These are phyloP conservation scores for Venturia pyrina DNA, from an alignment of 2,329 filamentous ascomycete genomes.

Conservation along the genomic window DNA sequence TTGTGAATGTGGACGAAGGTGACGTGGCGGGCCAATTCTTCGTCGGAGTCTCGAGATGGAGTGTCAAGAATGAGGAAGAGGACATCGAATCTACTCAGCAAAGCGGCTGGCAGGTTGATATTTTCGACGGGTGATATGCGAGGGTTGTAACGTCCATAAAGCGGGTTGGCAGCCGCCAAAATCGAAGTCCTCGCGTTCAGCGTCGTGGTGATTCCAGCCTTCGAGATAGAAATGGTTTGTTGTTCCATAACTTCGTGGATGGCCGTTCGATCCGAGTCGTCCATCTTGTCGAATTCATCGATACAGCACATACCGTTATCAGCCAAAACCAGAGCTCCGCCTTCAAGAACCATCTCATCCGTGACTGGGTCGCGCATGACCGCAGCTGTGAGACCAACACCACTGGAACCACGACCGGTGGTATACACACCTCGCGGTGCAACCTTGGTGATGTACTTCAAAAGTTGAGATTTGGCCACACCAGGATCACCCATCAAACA, in stretches of 20 bases:
- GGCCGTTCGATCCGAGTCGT: slow-evolving; percentile 70
- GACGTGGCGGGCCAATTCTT: slow-evolving; percentile 90
- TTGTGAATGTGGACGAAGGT: slow-evolving; percentile 96
- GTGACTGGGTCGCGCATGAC: slow-evolving; percentile 79
- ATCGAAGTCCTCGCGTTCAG: slow-evolving; percentile 95
- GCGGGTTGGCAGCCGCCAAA: slow-evolving; percentile 87
- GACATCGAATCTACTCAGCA: slow-evolving; percentile 93
- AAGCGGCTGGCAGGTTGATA: slow-evolving; percentile 95
- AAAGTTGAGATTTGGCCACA: slow-evolving; percentile 96
- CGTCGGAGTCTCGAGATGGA: slow-evolving; percentile 77
- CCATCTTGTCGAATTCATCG: slow-evolving; percentile 86
- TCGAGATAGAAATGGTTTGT: slow-evolving; percentile 77
- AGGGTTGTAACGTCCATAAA: slow-evolving; percentile 97
- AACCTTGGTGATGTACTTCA: slow-evolving; percentile 98
- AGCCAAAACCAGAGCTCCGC: slow-evolving; percentile 67
- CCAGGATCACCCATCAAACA: slow-evolving; percentile 98
- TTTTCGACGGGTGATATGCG: slow-evolving; percentile 96
- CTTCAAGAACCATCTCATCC: slow-evolving; percentile 76
- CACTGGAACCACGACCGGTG: slow-evolving; percentile 69
- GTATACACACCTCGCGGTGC: slow-evolving; percentile 86
- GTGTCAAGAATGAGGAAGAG: slow-evolving; percentile 96
- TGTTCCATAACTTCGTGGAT: slow-evolving; percentile 88
- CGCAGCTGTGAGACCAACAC: slow-evolving; percentile 71
- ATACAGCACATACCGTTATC: slow-evolving; percentile 82
- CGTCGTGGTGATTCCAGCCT: slow-evolving; percentile 92